Percentiles rank a stretch among this genome's conserved stretches.
These are phyloP conservation scores for Brassica cretica DNA, from an alignment of 345 rosid genomes.

Conservation along the genomic window DNA sequence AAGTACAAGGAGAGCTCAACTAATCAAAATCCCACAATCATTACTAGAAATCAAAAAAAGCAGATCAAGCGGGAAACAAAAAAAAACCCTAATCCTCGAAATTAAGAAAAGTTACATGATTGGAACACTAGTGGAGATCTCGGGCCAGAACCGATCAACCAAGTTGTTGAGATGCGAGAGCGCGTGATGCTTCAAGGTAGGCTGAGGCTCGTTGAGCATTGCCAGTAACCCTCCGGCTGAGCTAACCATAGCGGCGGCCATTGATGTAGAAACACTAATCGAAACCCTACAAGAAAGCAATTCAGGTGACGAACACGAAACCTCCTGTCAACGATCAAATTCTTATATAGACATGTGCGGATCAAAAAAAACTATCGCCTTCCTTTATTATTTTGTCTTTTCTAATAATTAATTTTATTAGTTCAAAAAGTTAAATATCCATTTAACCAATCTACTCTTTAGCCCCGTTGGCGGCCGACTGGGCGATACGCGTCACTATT, in stretches of 20 bases:
- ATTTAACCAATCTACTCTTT: no score
- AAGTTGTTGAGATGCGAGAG: slow-evolving; percentile 77
- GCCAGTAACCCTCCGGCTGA: slow-evolving; percentile 91
- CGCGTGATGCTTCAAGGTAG: slow-evolving; percentile 83
- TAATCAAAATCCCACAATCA: slow-evolving; percentile 5
- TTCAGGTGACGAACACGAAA: slow-evolving; percentile 9
- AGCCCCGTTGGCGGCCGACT: no score
- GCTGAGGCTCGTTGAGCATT: slow-evolving; percentile 91
- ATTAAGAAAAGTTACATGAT: slow-evolving; percentile 55
- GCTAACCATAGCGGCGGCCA: slow-evolving; percentile 80
- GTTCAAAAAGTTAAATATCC: no score
- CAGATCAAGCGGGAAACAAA: slow-evolving; percentile 28
- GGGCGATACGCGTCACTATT: no score
- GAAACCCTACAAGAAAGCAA: slow-evolving; percentile 14
- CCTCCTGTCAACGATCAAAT: neutral
- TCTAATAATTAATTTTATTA: no score
- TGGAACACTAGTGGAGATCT: slow-evolving; percentile 98
- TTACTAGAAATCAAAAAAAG: neutral
- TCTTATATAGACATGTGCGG: no score
- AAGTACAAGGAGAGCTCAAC: slow-evolving; percentile 13
- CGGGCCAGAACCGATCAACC: slow-evolving; percentile 96
- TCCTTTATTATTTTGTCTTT: no score
- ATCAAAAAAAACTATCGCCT: no score
- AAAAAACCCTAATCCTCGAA: slow-evolving; percentile 35
- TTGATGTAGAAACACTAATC: slow-evolving; percentile 21